Base-by-base conservation (phyloP, 2,329 filamentous ascomycete species). In the Amauroascus niger region DNA sequence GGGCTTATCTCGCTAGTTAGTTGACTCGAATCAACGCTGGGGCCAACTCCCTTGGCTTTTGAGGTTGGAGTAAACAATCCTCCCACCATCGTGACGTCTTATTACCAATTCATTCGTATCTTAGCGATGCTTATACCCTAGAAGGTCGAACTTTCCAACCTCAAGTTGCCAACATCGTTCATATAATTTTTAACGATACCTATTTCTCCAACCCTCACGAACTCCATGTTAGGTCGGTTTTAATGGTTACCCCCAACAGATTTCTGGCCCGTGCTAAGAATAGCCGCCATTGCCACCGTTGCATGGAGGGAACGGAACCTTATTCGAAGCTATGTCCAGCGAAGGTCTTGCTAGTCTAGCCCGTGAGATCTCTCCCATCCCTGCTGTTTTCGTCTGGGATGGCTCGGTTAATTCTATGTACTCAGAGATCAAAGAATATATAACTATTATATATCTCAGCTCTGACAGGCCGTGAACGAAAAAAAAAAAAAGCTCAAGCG, bases 281-380 rank as follows among this genome's bases (percentile, higher is more conserved):
- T 53, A 53, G 43, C 33, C 32, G 33, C 41, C 24, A 39, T 47
- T 37, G 30, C 33, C 39, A 53, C 41, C 40, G 49, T 52, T 46
- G 49, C 49, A 45, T 35, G 9, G 32, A 47, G 41, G 50, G 33
- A 4, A 39, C 37, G 49, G 11, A 51, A 51, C 26, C 37, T 41
- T 28, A 32, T 33, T 33, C 9, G 3, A 43, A 33, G 39, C 30
- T 49, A n/a, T 37, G 26, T 37, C 32, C 8, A 22, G 39, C 49
- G 16, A 44, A 44, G 24, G n/a, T n/a, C 49, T 26, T 51, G 37
- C 18, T n/a, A 43, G 1, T 44, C 35, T 16, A 32, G 20, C 16
- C 32, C 18, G 20, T 28, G 46, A 49, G 33, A 26, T 49, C 46
- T 26, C 28, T 33, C 8, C 22, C 6, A 16, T 39, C 46, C 46